Base-by-base conservation (phyloP, 257 asterid genomes). In the Pogostemon cablin region DNA sequence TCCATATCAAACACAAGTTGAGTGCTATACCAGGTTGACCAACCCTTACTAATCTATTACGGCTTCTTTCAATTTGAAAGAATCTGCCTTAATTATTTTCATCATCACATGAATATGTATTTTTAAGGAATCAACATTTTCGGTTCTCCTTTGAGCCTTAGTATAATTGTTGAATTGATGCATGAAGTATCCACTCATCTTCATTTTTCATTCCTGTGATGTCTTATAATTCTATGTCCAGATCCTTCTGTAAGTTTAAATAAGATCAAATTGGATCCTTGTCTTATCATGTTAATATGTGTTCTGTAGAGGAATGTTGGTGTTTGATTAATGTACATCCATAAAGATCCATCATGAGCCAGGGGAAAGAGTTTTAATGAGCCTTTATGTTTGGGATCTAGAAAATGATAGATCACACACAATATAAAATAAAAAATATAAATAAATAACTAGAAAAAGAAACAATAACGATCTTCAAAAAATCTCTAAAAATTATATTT, bases 191-290 rank as follows among this genome's bases (percentile, higher is more conserved):
- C 40, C 20, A 4, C 41, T 10, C 68, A 56, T 17, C 53, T 67
- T 67, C 41, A 40, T 25, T 67, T 53, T 65, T 11, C 11, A 46
- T 67, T 53, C 52, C 25, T 37, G 39, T 50, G 7, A 43, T 50
- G 44, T 43, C 52, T 15, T 67, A 48, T 48, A 8, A 53, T 40
- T 20, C 38, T 9, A 15, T 52, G 25, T 49, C 50, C 72, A 15
- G 63, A 37, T 39, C 50, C 64, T 62, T 35, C 56, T 7, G 3
- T 39, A 49, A 72, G 70, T 48, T 62, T 7, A 8, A 62, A 62
- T 43, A 25, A 11, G 8, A 49, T 41, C 8, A 44, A 15, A 17
- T 61, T 5, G 6, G 54, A 44, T 68, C 47, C 12, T 7, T 58
- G 56, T 48, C 48, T 65, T 65, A 11, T 15, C 11, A 57, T 57